Evolutionary conservation across 768 basidiomycete species (phyloP).

Genomic region (Suillus americanus): DNA sequence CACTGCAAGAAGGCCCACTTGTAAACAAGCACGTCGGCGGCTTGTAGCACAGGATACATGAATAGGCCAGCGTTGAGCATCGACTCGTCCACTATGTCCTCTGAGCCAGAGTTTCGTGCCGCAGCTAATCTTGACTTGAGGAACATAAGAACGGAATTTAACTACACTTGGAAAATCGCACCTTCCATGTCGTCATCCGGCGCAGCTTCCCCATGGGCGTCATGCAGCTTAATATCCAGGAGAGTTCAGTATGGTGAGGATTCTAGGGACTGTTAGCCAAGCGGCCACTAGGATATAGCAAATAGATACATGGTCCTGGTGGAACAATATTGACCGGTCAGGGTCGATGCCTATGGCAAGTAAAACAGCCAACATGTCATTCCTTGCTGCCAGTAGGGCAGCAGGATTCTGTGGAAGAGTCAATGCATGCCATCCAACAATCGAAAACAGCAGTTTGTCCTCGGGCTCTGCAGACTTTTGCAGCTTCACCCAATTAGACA

Average conservation of each 20-base stretch:
- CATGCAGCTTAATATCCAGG: slow-evolving; percentile 87
- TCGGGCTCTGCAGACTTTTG: slow-evolving; percentile 58
- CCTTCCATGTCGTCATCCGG: slow-evolving; percentile 98
- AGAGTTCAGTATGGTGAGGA: slow-evolving; percentile 78
- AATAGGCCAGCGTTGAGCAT: slow-evolving; percentile 83
- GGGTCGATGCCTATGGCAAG: slow-evolving; percentile 87
- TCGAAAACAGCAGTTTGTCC: slow-evolving; percentile 76
- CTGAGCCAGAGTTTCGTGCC: slow-evolving; percentile 69
- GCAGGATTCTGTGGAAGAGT: slow-evolving; percentile 86
- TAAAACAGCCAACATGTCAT: slow-evolving; percentile 78
- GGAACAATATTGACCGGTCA: slow-evolving; percentile 69
- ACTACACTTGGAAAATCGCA: slow-evolving; percentile 26
- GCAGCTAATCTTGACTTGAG: slow-evolving; percentile 71
- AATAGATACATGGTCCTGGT: slow-evolving; percentile 77
- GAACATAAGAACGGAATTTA: not conserved
- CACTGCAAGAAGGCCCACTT: slow-evolving; percentile 46
- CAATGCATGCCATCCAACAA: slow-evolving; percentile 94
- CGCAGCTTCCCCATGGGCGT: slow-evolving; percentile 80
- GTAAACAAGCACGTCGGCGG: slow-evolving; percentile 88
- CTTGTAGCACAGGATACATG: slow-evolving; percentile 92
- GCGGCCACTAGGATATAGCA: slow-evolving; percentile 52
- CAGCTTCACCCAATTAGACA: slow-evolving; percentile 85
- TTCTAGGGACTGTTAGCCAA: slow-evolving; percentile 48
- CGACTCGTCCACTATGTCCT: slow-evolving; percentile 79
- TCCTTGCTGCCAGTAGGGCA: slow-evolving; percentile 57